phyloP scores from a whole-genome alignment of 352 stramenopile genomes.

The Hyaloperonospora arabidopsidis region DNA sequence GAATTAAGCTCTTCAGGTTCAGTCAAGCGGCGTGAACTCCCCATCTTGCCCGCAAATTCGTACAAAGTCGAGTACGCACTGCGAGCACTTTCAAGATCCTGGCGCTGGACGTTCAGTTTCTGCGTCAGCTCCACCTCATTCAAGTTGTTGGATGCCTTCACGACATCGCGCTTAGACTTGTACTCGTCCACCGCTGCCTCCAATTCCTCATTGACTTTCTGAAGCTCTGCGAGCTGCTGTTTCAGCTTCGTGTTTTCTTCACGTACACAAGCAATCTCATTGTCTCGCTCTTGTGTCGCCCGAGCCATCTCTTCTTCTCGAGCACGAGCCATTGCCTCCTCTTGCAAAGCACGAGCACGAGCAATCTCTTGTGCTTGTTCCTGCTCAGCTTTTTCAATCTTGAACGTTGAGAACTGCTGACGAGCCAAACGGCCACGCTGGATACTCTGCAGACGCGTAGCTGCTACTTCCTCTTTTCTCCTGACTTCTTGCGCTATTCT shows the following conservation, averaged over 20 bases:
- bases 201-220: conserved; percentile 54
- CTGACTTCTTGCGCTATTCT: conserved; percentile 12
- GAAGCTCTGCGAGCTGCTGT: conserved; percentile 45
- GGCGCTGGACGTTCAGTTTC: conserved; percentile 39
- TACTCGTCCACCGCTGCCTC: conserved; percentile 52
- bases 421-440: conserved; percentile 39
- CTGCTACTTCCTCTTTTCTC: conserved; percentile 18
- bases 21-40: conserved; percentile 36
- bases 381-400: conserved; percentile 33
- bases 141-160: conserved; percentile 48
- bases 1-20: conserved; percentile 41
- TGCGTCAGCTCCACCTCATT: conserved; percentile 52
- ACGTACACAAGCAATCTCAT: conserved; percentile 32
- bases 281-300: conserved; percentile 17
- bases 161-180: conserved; percentile 43
- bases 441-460: conserved; percentile 33
- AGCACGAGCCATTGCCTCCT: conserved; percentile 26
- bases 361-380: conserved; percentile 24
- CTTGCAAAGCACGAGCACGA: conserved; percentile 10
- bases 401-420: conserved; percentile 47
- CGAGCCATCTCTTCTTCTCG: conserved; percentile 17
- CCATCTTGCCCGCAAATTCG: conserved; percentile 43
- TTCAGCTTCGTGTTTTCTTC: conserved; percentile 54
- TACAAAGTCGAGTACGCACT: conserved; percentile 42
- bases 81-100: conserved; percentile 37